Conservation (phyloP, 208 protist genomes). For the Leptomonas pyrrhocoris region DNA sequence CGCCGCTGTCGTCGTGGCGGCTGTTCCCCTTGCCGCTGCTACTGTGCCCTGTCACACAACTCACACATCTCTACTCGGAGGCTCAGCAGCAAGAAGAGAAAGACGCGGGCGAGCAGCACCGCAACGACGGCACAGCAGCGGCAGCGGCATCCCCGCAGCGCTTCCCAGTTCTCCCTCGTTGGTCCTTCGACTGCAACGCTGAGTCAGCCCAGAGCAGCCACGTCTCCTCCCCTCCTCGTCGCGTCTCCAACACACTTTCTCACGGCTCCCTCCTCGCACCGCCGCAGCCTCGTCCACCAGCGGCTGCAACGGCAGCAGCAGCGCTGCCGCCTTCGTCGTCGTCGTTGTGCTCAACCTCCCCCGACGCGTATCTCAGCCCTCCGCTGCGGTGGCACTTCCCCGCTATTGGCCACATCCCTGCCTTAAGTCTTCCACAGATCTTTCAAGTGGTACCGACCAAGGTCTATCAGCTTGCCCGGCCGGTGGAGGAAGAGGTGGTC, state of each 20-base stretch:
- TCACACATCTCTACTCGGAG: conserved; percentile 3
- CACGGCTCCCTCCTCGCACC: background rate
- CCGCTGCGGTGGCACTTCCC: conserved; percentile 25
- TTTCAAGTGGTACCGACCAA: conserved; percentile 14
- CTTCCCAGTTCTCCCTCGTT: conserved; percentile 6
- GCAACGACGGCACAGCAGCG: background rate
- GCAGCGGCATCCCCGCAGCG: background rate
- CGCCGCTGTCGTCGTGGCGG: conserved; percentile 17
- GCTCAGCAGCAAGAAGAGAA: background rate
- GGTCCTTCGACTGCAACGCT: background rate
- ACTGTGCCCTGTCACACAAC: conserved; percentile 3
- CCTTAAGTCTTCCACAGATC: conserved; percentile 10
- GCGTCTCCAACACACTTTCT: background rate
- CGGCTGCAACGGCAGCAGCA: background rate
- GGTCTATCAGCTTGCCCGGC: conserved; percentile 16
- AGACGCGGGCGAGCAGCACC: background rate
- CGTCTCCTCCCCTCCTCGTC: background rate
- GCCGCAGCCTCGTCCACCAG: background rate
- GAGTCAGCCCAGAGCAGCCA: background rate
- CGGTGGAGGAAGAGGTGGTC: conserved; percentile 29
- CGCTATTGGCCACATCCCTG: background rate
- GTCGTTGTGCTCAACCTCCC: background rate
- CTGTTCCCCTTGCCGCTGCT: conserved; percentile 29
- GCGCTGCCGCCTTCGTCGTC: background rate
- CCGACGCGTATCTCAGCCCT: conserved; percentile 12